Base-by-base conservation (phyloP, 176 grass and related monocot genomes). In the Triticum urartu region DNA sequence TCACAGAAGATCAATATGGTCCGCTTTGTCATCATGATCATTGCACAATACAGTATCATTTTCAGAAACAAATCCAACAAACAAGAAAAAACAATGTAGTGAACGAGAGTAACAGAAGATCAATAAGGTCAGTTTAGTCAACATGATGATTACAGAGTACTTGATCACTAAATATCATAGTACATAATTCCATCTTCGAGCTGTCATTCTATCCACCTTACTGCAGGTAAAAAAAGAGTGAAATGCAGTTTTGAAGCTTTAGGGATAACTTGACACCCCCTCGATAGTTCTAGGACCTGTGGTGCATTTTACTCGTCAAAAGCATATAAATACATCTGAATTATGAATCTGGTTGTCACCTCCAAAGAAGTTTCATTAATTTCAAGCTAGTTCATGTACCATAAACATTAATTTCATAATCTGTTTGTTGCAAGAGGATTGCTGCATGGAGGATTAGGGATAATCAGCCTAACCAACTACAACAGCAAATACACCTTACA, bases 261-360 rank as follows among this genome's bases (percentile, higher is more conserved):
- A 54, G 50, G 5, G 50, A 17, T 54, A 54, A 54, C 50, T 7
- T 54, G 50, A 54, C 50, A 54, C 50, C 50, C 47, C 50, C 50
- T 54, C 6, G 50, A 54, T 54, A 54, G 15, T 54, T 54, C 15
- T 18, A 54, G 50, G 50, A 54, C 50, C 50, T 54, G 50, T 54
- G 50, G 50, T 54, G 50, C 50, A 54, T 54, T 54, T 54, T 54
- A 54, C 50, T 54, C 15, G 21, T 72, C 10, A 22, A 24, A 43
- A 74, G 52, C 43, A 75, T 30, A 75, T 75, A 75, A 25, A 30
- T 75, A 45, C 72, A 75, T 30, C 24, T 50, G 72, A 75, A 75
- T 52, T 52, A 75, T 75, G 24, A 52, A 52, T 50, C 42, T 50
- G 72, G 72, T 50, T 52, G 24, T 45, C 45, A 30, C 32, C 42